Evolutionary conservation across 441 rosid genomes (phyloP).

Genomic region (Raphanus hybrid): DNA sequence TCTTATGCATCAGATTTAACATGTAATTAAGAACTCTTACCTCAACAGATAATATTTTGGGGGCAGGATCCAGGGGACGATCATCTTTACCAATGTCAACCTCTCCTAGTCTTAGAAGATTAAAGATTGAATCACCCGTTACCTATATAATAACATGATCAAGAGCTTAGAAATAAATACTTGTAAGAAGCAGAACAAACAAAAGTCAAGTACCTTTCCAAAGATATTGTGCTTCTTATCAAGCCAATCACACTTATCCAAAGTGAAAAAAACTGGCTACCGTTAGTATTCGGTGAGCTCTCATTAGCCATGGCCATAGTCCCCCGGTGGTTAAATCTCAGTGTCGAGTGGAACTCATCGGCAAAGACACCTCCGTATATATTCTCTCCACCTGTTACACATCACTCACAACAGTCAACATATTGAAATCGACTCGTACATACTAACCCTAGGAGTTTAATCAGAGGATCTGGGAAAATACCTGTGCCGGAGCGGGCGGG

Average conservation of each 20-base stretch:
- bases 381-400: constrained; percentile 75
- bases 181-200: background rate
- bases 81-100: too few relatives aligned
- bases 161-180: background rate
- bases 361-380: constrained; percentile 72
- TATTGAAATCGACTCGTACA: background rate
- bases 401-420: background rate
- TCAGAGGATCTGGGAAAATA: background rate
- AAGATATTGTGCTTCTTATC: constrained; percentile 80
- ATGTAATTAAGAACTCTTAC: too few relatives aligned
- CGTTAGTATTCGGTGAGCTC: constrained; percentile 81
- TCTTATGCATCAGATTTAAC: too few relatives aligned
- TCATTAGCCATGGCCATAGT: constrained; percentile 92
- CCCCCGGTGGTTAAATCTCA: constrained; percentile 93
- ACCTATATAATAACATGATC: constrained; percentile 54
- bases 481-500: too few relatives aligned
- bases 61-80: too few relatives aligned
- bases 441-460: background rate
- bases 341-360: constrained; percentile 87
- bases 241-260: constrained; percentile 95
- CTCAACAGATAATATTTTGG: too few relatives aligned
- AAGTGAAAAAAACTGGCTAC: constrained; percentile 88
- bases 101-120: too few relatives aligned
- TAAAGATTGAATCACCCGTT: too few relatives aligned
- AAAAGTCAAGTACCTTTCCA: constrained; percentile 61